Conservation (phyloP, 768 basidiomycete species). For the Xerocomus brunneocitrinus region DNA sequence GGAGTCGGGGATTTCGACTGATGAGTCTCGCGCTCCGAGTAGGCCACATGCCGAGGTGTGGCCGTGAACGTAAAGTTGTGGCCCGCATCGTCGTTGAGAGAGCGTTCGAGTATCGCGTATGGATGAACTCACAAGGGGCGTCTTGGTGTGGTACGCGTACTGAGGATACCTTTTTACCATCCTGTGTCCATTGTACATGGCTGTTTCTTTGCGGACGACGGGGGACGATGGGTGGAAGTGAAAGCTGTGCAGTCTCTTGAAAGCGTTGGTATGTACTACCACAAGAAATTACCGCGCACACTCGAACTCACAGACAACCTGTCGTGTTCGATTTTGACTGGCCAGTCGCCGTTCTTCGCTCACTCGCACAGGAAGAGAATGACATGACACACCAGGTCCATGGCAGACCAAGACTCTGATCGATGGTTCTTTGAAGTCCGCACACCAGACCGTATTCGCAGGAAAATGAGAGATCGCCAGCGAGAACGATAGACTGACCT, state of each 20-base stretch:
- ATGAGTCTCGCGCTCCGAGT: conserved; percentile 77
- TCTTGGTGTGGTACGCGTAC: conserved; percentile 60
- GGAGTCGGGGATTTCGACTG: conserved; percentile 54
- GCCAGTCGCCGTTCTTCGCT: conserved; percentile 35
- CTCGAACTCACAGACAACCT: no score
- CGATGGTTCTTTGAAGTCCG: conserved; percentile 89
- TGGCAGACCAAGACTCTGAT: conserved; percentile 95
- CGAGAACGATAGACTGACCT: conserved; percentile 91
- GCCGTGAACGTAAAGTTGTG: conserved; percentile 83
- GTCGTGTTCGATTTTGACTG: conserved; percentile 97
- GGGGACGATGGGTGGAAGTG: no score
- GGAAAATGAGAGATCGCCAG: conserved; percentile 51
- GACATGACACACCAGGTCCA: conserved; percentile 50
- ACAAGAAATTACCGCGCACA: no score
- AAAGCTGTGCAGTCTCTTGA: no score
- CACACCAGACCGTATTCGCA: conserved; percentile 68
- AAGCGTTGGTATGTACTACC: no score
- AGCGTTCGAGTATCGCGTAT: not conserved
- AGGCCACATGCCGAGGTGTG: conserved; percentile 51
- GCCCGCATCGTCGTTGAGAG: conserved; percentile 57
- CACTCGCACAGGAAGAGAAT: not conserved
- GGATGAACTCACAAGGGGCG: conserved; percentile 47
- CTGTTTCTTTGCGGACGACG: conserved; percentile 12
- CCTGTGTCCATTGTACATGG: conserved; percentile 77
- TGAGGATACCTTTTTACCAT: conserved; percentile 59